A percentile compares a stretch with the other conserved stretches of the same genome.
These are phyloP conservation scores for Solanum chacoense DNA, from an alignment of 305 asterid species.

Conservation along the genomic window DNA sequence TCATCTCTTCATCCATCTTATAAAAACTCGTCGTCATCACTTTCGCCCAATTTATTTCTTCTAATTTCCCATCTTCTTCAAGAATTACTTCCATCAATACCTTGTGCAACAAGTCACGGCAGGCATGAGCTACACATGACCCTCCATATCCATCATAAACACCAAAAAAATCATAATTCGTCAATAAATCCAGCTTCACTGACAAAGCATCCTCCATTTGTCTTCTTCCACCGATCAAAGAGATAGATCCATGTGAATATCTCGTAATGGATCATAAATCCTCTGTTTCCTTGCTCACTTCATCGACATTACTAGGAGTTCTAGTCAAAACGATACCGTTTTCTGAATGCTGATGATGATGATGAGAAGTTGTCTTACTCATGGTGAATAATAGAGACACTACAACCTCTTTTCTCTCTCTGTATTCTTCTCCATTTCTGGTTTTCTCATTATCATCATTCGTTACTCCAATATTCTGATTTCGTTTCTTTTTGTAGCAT, in stretches of 20 bases:
- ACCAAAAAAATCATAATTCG: constrained; percentile 43
- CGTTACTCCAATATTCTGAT: neutral
- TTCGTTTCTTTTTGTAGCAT: neutral
- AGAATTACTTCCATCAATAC: constrained; percentile 12
- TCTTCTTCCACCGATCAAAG: constrained; percentile 43
- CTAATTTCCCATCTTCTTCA: neutral
- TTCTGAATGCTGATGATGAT: rapidly evolving
- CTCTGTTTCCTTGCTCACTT: neutral
- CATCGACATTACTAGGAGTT: neutral
- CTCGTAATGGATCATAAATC: neutral
- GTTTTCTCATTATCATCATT: neutral
- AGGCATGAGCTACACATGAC: constrained; percentile 44
- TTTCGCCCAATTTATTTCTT: constrained; percentile 31
- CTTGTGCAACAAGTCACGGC: constrained; percentile 39
- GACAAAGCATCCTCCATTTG: constrained; percentile 59
- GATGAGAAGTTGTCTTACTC: neutral
- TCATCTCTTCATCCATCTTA: constrained; percentile 60
- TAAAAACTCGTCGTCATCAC: constrained; percentile 31
- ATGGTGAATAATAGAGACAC: neutral
- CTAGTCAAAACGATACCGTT: neutral
- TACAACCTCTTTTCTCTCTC: neutral
- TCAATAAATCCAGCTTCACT: constrained; percentile 29
- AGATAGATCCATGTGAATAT: constrained; percentile 27
- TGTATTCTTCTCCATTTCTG: neutral
- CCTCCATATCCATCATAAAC: constrained; percentile 70